phyloP scores from a whole-genome alignment of 1,284 basidiomycete genomes.

The Xanthoconium separans region DNA sequence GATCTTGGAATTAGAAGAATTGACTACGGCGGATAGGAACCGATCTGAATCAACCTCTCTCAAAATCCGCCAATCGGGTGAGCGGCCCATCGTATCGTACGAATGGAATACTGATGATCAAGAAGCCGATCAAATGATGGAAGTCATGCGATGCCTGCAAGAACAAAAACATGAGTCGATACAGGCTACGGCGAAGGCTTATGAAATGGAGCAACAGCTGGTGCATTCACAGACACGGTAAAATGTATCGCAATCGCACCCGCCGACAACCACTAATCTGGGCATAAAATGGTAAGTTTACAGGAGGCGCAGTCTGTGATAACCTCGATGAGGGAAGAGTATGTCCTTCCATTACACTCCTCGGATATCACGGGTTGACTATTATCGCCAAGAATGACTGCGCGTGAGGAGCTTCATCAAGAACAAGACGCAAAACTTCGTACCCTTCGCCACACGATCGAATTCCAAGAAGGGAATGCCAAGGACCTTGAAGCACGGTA shows the following conservation, averaged over 20 bases:
- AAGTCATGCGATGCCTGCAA: slow-evolving; percentile 23
- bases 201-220: slow-evolving; percentile 32
- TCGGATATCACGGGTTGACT: slow-evolving; percentile 14
- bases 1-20: slow-evolving; percentile 41
- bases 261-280: slow-evolving; percentile 14
- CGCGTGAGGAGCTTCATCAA: slow-evolving; percentile 21
- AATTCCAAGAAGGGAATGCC: slow-evolving; percentile 31
- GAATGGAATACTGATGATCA: slow-evolving; percentile 15
- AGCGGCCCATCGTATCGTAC: background rate
- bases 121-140: slow-evolving; percentile 26
- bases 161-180: slow-evolving; percentile 33
- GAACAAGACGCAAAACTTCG: slow-evolving; percentile 28
- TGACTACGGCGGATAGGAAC: slow-evolving; percentile 30
- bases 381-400: slow-evolving; percentile 20
- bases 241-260: background rate
- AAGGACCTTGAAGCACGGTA: slow-evolving; percentile 30
- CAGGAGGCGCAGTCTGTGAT: slow-evolving; percentile 29
- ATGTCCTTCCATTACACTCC: slow-evolving; percentile 20
- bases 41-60: slow-evolving; percentile 25
- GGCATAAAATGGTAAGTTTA: slow-evolving; percentile 17
- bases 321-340: slow-evolving; percentile 34
- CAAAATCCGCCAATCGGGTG: slow-evolving; percentile 32
- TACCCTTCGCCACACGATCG: slow-evolving; percentile 30
- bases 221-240: slow-evolving; percentile 23
- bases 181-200: slow-evolving; percentile 18